Percentiles rank a stretch among this genome's conserved stretches.
Conservation (phyloP, 257 asterid species). For the Solanum medicagineum region DNA sequence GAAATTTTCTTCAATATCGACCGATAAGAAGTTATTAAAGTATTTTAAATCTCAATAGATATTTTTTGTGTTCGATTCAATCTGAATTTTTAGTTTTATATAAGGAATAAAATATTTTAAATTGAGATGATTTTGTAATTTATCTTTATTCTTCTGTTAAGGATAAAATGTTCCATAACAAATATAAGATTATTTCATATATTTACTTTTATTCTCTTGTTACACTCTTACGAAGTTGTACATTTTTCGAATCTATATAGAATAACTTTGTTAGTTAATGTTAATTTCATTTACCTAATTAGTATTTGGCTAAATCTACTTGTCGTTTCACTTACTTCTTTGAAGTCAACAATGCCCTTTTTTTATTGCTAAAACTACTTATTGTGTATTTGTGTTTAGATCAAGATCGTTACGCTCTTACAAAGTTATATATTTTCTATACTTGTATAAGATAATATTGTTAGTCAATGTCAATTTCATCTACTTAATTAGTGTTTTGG, state of each 20-base stretch:
- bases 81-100: neutral
- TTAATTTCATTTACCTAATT: neutral
- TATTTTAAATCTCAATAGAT: no score
- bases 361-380: no score
- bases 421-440: no score
- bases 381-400: no score
- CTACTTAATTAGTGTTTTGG: no score
- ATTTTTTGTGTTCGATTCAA: neutral
- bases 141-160: neutral
- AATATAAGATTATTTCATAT: neutral
- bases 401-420: no score
- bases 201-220: neutral
- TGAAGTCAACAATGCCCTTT: no score
- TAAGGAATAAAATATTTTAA: neutral
- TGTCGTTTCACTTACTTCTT: no score
- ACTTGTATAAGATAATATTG: no score
- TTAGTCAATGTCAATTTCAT: no score
- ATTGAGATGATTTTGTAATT: rapidly evolving
- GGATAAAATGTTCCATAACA: neutral
- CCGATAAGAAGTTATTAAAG: neutral
- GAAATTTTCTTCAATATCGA: no score
- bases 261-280: rapidly evolving
- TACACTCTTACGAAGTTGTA: neutral
- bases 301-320: neutral
- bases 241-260: neutral